A percentile compares a stretch with the other conserved stretches of the same genome.
Evolutionary conservation across 208 protist genomes (phyloP).

Genomic region (Acanthamoeba lenticulata): DNA sequence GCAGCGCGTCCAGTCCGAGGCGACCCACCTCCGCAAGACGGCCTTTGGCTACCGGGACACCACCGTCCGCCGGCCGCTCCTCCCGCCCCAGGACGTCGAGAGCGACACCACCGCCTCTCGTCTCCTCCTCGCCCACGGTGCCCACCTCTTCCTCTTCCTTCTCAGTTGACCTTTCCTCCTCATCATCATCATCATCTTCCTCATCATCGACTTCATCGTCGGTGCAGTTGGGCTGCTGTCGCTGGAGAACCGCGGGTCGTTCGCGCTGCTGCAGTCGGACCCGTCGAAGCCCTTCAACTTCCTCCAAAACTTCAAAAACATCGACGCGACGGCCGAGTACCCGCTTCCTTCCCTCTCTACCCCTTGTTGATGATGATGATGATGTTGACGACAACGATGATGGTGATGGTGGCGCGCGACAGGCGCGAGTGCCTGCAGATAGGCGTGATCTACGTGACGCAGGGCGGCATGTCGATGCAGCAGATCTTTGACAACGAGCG

Average conservation of each 20-base stretch:
- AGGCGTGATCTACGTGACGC: constrained; percentile 29
- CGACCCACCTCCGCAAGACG: constrained; percentile 30
- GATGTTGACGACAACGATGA: too few species aligned
- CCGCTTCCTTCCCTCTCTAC: not conserved
- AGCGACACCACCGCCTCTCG: constrained; percentile 57
- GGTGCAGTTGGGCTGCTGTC: constrained; percentile 17
- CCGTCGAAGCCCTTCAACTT: constrained; percentile 56
- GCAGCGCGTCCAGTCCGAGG: not conserved
- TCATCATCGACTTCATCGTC: not conserved
- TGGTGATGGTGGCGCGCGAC: not conserved
- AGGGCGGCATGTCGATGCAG: constrained; percentile 40
- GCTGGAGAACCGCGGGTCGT: constrained; percentile 39
- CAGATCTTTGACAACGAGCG: constrained; percentile 53
- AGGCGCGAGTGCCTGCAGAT: constrained; percentile 40
- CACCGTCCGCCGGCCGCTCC: not conserved
- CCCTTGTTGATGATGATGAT: not conserved
- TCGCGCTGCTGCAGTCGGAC: constrained; percentile 43
- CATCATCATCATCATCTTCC: not conserved
- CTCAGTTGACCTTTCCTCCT: too few species aligned
- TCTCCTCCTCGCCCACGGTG: constrained; percentile 38
- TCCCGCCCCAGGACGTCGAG: constrained; percentile 41
- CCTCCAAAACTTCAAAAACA: constrained; percentile 66
- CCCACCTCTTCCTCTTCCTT: not conserved
- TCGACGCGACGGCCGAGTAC: constrained; percentile 10
- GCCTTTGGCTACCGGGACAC: constrained; percentile 40